Percentiles rank a stretch among this genome's conserved stretches.
These are phyloP conservation scores for Zoysia matrella DNA, from an alignment of 202 grass and related monocot species.

Conservation along the genomic window DNA sequence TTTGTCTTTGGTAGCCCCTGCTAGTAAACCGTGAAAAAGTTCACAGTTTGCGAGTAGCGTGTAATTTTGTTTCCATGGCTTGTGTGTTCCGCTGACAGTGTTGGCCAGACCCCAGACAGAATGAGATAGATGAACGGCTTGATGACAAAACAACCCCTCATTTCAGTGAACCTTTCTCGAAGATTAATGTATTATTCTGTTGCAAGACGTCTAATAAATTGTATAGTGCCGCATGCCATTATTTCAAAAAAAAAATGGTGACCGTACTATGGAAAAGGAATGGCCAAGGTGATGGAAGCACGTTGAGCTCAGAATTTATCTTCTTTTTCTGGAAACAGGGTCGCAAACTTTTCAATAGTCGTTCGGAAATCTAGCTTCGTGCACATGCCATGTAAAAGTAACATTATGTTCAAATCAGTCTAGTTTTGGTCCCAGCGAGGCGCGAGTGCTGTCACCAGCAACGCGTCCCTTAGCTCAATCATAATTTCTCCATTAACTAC, in stretches of 20 bases:
- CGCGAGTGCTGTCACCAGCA: neutral
- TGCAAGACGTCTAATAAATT: neutral
- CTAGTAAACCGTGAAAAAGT: too few species aligned
- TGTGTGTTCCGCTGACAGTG: neutral
- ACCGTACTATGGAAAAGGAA: neutral
- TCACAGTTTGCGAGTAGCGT: too few species aligned
- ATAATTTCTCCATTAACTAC: conserved; percentile 7
- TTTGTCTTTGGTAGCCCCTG: too few species aligned
- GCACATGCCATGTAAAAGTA: too few species aligned
- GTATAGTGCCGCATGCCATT: neutral
- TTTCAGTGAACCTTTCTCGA: neutral
- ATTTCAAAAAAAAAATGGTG: too few species aligned
- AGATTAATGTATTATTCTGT: neutral
- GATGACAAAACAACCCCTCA: neutral
- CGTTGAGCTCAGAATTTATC: neutral
- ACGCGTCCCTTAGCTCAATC: neutral
- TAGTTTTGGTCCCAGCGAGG: conserved; percentile 12
- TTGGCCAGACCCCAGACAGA: neutral
- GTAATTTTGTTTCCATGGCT: too few species aligned
- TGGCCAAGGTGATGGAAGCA: conserved; percentile 22
- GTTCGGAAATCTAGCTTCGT: too few species aligned
- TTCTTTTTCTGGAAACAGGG: neutral
- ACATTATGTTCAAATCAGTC: neutral
- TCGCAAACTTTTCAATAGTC: neutral
- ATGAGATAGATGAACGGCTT: conserved; percentile 1